A percentile compares a stretch with the other conserved stretches of the same genome.
phyloP scores from a whole-genome alignment of 768 basidiomycete genomes.

The Russula compacta region DNA sequence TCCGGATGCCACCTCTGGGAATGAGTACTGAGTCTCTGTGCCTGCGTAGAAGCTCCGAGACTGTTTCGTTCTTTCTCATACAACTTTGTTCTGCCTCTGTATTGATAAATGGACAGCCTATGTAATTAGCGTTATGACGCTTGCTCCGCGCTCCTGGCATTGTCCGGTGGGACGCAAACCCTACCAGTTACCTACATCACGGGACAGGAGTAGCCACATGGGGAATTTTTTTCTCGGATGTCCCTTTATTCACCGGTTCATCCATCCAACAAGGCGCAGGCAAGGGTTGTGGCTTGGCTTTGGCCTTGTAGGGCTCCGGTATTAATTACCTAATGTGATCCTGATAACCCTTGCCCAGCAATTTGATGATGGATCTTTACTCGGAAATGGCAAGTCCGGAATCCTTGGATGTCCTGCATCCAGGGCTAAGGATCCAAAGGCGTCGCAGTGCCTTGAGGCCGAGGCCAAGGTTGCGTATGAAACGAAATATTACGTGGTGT shows the following conservation, averaged over 20 bases:
- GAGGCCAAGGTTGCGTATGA: not conserved
- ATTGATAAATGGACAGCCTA: not conserved
- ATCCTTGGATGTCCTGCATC: not conserved
- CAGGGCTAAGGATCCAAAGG: not conserved
- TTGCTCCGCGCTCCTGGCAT: slow-evolving; percentile 7
- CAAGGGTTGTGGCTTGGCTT: no score
- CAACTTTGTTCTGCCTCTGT: not conserved
- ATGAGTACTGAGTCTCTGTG: no score
- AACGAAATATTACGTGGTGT: not conserved
- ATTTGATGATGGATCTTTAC: not conserved
- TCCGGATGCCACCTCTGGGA: no score
- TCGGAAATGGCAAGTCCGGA: not conserved
- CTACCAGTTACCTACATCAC: no score
- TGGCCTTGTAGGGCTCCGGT: not conserved
- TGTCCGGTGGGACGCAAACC: not conserved
- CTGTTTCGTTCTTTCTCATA: not conserved
- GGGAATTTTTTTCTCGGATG: not conserved
- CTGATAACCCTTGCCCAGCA: not conserved
- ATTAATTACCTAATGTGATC: not conserved
- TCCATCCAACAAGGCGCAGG: no score
- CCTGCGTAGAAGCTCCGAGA: no score
- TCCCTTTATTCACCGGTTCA: not conserved
- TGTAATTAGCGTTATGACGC: not conserved
- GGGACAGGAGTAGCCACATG: not conserved
- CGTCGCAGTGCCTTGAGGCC: not conserved